Base-by-base conservation (phyloP, 169 alveolate species). In the Toxoplasma gondii region DNA sequence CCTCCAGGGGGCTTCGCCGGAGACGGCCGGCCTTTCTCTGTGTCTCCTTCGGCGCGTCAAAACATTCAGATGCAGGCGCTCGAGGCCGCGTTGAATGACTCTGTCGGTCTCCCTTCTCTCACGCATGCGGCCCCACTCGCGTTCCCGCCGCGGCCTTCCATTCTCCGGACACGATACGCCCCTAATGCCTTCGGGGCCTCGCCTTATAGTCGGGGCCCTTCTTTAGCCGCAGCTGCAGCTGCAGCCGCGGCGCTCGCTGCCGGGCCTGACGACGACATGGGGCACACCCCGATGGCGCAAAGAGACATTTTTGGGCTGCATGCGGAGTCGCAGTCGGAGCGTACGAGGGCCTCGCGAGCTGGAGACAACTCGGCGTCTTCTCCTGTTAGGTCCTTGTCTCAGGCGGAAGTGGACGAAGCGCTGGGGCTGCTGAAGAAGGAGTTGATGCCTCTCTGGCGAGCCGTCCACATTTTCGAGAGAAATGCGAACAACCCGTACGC, bases 401-500 rank as follows among this genome's bases (percentile, higher is more conserved):
- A n/a, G 70, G 70, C 70, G 44, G 84, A 31, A 2, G 84, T 74
- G 16, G 84, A 74, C 39, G 43, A 31, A 1, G 84, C 84, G 27
- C 84, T 74, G n/a, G 44, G 1, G 44, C 39, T 31, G 44, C 45
- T 34, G 84, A 45, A 58, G 64, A 41, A 64, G 67, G 81, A 44
- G 49, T 24, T 64, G 43, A 16, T 58, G 58, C 92, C 92, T 0
- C 83, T 88, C 45, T 88, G 92, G 92, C 82, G 92, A 0, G 82
- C 67, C 41, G 43, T 88, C 49, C 92, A 88, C 38, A 27, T 88
- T 43, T 64, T 58, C 38, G 92, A 88, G 54, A 39, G 83, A 36
- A 58, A 58, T 16, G 31, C 67, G 82, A 38, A 54, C 84, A 88
- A 74, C 84, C 64, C 92, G 7, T 24, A 34, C 83, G 69, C 92